Base-by-base conservation (phyloP, 768 basidiomycete species). In the Rhizopogon vinicolor region DNA sequence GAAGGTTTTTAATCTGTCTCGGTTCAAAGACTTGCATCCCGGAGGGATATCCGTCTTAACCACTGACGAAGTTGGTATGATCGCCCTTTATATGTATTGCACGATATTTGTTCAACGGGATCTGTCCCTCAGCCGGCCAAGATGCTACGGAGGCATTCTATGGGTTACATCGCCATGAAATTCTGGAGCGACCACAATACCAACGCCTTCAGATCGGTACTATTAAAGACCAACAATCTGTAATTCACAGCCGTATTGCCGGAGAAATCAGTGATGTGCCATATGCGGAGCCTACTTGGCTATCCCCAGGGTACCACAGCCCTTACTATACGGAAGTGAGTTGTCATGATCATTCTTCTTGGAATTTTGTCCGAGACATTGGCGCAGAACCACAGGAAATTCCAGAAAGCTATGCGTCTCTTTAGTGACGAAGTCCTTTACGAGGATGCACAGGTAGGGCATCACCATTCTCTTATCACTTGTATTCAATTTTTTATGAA, bases 121-220 rank as follows among this genome's bases (percentile, higher is more conserved):
- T 54, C 37, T 28, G 7, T 33, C 54, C 19, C 49, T 51, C 56
- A 87, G 91, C 90, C 50, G 93, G 92, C 8, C 79, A 90, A 68
- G 93, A 97, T 62, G 87, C 87, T 1, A 96, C 93, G 0, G 87
- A 92, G 37, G 80, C 81, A 5, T 97, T 98, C 76, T 97, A 87
- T 63, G 83, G 89, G 52, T 84, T 98, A 41, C 95, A 98, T 67
- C 82, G 91, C 22, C 81, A 86, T 41, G 93, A 96, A 63, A 84
- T 97, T 14, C 79, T 98, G 43, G 73, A 79, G 55, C 84, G 79
- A 60, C 86, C 90, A 0, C 87, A 90, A 54, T 92, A 86, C 62
- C 70, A 78, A 51, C 83, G 90, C 2, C 77, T 94, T 12, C 79
- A 83, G 57, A 83, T 95, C 54, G 93, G 93, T n/a, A 74, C 70